Base-by-base conservation (phyloP, 2,329 filamentous ascomycete species). In the Mycosphaerella sp. region DNA sequence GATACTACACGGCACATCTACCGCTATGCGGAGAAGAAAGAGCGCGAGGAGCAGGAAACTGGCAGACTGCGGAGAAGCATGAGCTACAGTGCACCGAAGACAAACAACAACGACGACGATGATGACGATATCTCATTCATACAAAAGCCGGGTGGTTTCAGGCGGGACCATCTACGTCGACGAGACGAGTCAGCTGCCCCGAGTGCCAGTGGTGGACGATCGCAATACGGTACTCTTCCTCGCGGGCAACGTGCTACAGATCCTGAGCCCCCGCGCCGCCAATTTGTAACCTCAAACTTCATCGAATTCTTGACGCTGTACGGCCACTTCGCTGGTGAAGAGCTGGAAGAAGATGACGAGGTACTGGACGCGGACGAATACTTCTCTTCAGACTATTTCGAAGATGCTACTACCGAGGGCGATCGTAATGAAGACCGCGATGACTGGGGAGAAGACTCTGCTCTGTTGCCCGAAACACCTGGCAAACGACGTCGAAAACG, bases 1-100 rank as follows among this genome's bases (percentile, higher is more conserved):
- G 93, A 98, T 67, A 86, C 96, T 51, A 96, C 91, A 18, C 79
- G 93, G 54, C 88, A 91, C 49, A 95, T 98, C 62, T 98, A 98
- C 75, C 85, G 88, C 62, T 98, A 94, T 88, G 89, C 89, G 2
- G 89, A 97, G 68, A 89, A 94, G 67, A 86, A 86, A 45, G 84
- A 94, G 51, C 59, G 63, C 5, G 89, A 97, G 41, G 80, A 75
- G 42, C 78, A 76, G 54, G 71, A 73, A 13, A 69, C 73, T 27
- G 74, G 77, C 14, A 81, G 81, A 61, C 75, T 82, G 64, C 81
- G 85, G 62, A 82, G 91, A 62, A 95, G 90, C 71, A 85, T 90
- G 73, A 97, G 90, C 70, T 96, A 96, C 68, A 83, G 85, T 62
- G 73, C 87, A 41, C 78, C 85, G 32, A 80, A 89, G 28, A 87